These are phyloP conservation scores for Auriculariales sp. DNA, from an alignment of 768 basidiomycete genomes.

Conservation along the genomic window DNA sequence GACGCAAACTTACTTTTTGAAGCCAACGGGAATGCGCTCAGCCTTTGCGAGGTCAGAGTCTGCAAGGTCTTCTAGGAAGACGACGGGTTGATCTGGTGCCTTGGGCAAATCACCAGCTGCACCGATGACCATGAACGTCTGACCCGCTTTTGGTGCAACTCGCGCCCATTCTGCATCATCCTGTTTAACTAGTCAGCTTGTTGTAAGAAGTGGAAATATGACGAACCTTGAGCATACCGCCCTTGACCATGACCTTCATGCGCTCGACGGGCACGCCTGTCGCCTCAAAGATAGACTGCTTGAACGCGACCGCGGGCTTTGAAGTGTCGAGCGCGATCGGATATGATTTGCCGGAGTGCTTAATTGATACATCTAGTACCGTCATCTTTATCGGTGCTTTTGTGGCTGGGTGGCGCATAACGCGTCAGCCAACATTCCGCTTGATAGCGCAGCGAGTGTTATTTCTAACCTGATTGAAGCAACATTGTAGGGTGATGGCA, in stretches of 20 bases:
- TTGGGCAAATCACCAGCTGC: constrained; percentile 85
- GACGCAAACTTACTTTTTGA: constrained; percentile 51
- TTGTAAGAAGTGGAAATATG: neutral
- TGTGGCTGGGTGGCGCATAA: neutral
- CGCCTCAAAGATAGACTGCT: constrained; percentile 61
- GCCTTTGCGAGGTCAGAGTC: constrained; percentile 67
- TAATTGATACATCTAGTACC: constrained; percentile 63
- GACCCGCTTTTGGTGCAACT: constrained; percentile 74
- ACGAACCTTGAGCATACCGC: constrained; percentile 73
- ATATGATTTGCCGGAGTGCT: constrained; percentile 75
- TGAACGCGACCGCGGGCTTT: constrained; percentile 59
- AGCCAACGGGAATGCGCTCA: constrained; percentile 65
- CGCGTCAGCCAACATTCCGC: no score
- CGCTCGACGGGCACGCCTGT: constrained; percentile 83
- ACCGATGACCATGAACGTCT: constrained; percentile 88
- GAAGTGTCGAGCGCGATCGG: constrained; percentile 59
- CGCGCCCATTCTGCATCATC: constrained; percentile 82
- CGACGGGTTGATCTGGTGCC: constrained; percentile 60
- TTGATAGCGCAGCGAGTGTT: no score
- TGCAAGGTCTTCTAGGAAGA: constrained; percentile 90
- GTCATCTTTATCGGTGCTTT: constrained; percentile 32
- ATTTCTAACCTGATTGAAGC: no score
- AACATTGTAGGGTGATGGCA: no score
- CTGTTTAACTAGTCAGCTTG: constrained; percentile 21
- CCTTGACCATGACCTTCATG: constrained; percentile 97